Evolutionary conservation across 164 flowering plant species (phyloP), one percentile per base, ranked within the genome.

Genomic region (Cinnamomum chago): DNA sequence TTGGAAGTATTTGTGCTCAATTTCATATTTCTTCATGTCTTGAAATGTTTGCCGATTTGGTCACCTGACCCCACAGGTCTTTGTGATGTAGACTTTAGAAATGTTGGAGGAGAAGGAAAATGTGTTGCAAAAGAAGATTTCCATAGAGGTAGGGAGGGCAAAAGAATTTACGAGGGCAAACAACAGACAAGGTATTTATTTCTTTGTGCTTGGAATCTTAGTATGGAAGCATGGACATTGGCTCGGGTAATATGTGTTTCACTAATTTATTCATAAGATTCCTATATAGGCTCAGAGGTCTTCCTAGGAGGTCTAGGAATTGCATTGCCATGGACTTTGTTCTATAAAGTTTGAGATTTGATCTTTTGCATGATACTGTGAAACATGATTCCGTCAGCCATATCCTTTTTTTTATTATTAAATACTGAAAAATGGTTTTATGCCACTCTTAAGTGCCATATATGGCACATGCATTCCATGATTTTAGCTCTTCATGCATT

Each of bases 81-180:
- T 25, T 66, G 15, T 30, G 27, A 23, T 81, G n/a, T 70, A 90
- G 95, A 83, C 91, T n/a, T 87, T 88, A 69, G 91, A 88, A 76
- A 84, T 89, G 92, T 82, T 92, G 9, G 97, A 90, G 87, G 90
- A 90, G 74, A 92, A 90, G 76, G 97, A 92, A 82, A 87, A 87
- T 55, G 83, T 89, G 22, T 86, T 92, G 23, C 12, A 82, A n/a
- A 90, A 87, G 79, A 92, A 90, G 81, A 94, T 88, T 35, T 62
- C 87, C 67, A 79, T 71, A 12, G 97, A 92, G 79, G 85, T 88
- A 73, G 92, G 90, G 76, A 89, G 82, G 81, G 94, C 95, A 40
- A 90, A 87, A 79, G 91, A 88, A 65, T 88, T 79, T 68, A 82
- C 91, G 22, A 88, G 83, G 73, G 87, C 85, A 64, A 92, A 88